These are phyloP conservation scores for Trypanosoma congolense DNA, from an alignment of 208 protist genomes.

Conservation along the genomic window DNA sequence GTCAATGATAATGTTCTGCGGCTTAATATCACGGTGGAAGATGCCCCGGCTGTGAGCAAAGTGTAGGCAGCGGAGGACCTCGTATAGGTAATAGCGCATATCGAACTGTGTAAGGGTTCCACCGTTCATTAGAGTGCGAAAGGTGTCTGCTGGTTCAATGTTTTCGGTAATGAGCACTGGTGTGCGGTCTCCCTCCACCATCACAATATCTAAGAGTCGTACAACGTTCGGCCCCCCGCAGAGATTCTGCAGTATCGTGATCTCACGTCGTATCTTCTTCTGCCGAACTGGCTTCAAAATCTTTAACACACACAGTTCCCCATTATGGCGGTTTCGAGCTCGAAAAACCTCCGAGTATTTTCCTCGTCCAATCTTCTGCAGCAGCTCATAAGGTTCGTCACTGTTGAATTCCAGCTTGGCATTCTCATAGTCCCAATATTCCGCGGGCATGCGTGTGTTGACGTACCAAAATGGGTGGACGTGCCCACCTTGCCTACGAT, in stretches of 20 bases:
- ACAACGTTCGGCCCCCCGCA: slow-evolving; percentile 98
- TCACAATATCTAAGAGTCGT: slow-evolving; percentile 96
- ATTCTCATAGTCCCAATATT: slow-evolving; percentile 94
- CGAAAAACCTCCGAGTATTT: slow-evolving; percentile 99
- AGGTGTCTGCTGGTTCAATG: slow-evolving; percentile 95
- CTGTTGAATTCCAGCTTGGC: slow-evolving; percentile 73
- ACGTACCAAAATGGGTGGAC: slow-evolving; percentile 77
- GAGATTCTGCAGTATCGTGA: slow-evolving; percentile 98
- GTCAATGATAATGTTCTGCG: slow-evolving; percentile 99
- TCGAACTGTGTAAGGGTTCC: slow-evolving; percentile 94
- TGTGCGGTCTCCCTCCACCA: slow-evolving; percentile 92
- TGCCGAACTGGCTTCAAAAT: slow-evolving; percentile 98
- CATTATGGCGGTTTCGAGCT: slow-evolving; percentile 87
- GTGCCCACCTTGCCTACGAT: slow-evolving; percentile 5
- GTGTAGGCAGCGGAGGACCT: slow-evolving; percentile 94
- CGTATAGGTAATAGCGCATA: slow-evolving; percentile 98
- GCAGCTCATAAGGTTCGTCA: slow-evolving; percentile 94
- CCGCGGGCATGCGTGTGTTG: slow-evolving; percentile 62
- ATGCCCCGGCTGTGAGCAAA: slow-evolving; percentile 98
- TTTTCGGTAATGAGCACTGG: slow-evolving; percentile 98
- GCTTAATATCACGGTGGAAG: slow-evolving; percentile 99
- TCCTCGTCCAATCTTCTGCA: slow-evolving; percentile 93
- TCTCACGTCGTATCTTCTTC: slow-evolving; percentile 99
- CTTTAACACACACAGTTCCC: slow-evolving; percentile 96
- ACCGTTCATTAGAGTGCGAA: slow-evolving; percentile 94